phyloP scores from a whole-genome alignment of 345 rosid genomes.

The Syzygium jambos region DNA sequence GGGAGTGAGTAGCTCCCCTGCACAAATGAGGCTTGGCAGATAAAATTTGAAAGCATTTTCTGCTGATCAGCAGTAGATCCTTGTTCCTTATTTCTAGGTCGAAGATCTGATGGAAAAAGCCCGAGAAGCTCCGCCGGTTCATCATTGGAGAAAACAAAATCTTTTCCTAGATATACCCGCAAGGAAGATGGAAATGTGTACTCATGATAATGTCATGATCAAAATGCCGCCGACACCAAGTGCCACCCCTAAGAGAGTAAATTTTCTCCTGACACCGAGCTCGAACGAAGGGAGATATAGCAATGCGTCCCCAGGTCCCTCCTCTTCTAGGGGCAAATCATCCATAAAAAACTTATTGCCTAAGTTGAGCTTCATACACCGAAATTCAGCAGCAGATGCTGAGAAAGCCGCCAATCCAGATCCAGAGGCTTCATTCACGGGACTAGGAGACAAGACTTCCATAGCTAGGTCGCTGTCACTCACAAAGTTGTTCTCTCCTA shows the following conservation, averaged over 20 bases:
- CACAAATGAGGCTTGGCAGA: background rate
- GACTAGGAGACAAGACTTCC: conserved; percentile 46
- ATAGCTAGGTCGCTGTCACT: conserved; percentile 75
- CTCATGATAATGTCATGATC: conserved; percentile 36
- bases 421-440: conserved; percentile 27
- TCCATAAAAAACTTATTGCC: conserved; percentile 56
- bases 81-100: background rate
- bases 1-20: background rate
- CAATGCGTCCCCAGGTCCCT: conserved; percentile 31
- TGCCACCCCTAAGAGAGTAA: conserved; percentile 75
- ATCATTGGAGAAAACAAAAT: conserved; percentile 49
- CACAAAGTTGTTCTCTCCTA: conserved; percentile 72
- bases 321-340: conserved; percentile 45
- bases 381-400: conserved; percentile 30
- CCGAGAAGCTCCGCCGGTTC: conserved; percentile 39
- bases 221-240: conserved; percentile 73
- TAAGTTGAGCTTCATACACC: conserved; percentile 45
- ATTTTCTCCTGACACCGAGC: conserved; percentile 52
- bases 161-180: conserved; percentile 78
- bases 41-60: background rate
- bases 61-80: background rate
- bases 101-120: conserved; percentile 9
- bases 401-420: conserved; percentile 39
- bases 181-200: conserved; percentile 30
- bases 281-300: conserved; percentile 27